Conservation (phyloP, 73 alveolate species). For the Urostyla sp. region DNA sequence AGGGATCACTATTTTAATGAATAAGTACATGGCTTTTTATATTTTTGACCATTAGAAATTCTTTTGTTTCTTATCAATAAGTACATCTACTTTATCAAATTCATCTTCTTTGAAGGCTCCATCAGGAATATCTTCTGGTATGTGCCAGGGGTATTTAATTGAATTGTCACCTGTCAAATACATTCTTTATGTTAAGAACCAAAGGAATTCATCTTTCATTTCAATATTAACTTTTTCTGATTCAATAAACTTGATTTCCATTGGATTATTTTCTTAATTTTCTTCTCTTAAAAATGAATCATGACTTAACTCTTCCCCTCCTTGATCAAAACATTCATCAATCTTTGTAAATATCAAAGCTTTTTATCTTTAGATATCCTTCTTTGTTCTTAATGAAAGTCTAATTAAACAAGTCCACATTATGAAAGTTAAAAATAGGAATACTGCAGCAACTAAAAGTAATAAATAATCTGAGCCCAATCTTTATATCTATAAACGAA, state of each 20-base stretch:
- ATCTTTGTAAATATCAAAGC: too few relatives aligned
- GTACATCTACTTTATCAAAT: neutral
- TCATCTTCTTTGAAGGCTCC: neutral
- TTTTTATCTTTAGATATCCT: too few relatives aligned
- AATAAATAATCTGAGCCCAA: conserved; percentile 31
- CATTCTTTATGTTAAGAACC: conserved; percentile 27
- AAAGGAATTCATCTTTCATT: neutral
- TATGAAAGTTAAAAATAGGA: conserved; percentile 4
- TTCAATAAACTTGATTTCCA: neutral
- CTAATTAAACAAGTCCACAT: conserved; percentile 15
- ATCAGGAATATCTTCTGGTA: conserved; percentile 13
- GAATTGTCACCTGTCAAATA: conserved; percentile 27
- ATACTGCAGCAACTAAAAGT: neutral
- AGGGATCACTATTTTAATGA: conserved; percentile 4
- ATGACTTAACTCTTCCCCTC: neutral
- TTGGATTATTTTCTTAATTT: neutral
- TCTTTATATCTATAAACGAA: conserved; percentile 37
- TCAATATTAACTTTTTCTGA: neutral
- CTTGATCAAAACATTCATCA: too few relatives aligned
- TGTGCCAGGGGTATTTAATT: conserved; percentile 21
- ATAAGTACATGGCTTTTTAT: neutral
- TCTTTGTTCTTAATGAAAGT: too few relatives aligned
- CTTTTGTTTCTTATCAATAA: neutral
- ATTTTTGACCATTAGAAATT: neutral
- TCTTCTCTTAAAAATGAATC: neutral